Base-by-base conservation (phyloP, 306 rosid species). In the Lablab purpureus region DNA sequence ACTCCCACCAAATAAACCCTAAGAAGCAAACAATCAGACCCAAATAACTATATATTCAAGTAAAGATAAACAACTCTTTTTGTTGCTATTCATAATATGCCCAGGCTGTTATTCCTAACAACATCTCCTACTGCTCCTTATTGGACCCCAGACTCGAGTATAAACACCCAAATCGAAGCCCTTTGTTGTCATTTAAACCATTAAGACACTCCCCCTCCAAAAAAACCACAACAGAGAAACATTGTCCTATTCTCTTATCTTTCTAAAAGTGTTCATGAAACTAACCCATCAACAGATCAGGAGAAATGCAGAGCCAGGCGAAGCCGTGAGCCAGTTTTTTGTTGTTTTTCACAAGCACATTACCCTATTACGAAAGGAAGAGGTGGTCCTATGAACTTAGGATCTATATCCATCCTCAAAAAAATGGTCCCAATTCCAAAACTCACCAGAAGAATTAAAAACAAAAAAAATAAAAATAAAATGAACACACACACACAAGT, bases 251-350 rank as follows among this genome's bases (percentile, higher is more conserved):
- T 65, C n/a, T 65, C 71, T 37, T 65, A 7, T 65, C 71, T 65
- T 36, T 11, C 49, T 12, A 11, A 11, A 4, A 32, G 49, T 37
- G 50, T 36, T 37, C 9, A 36, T 18, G 4, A 6, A 65, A 65
- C n/a, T 11, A 65, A 36, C 47, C 45, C 51, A 69, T 50, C 22
- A 82, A 63, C 69, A 75, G 81, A 84, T 80, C 86, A 74, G 75
- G 70, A 49, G 59, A 71, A 71, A 73, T 19, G 78, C 23, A 32
- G 71, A 73, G 77, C 78, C 25, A 76, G 47, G 22, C 25, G 67
- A 66, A 45, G 84, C 50, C 28, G 3, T 52, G 74, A 70, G 28
- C 52, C 46, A 37, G n/a, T 76, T 71, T n/a, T 22, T 49, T 11
- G 13, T 19, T 49, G 6, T 45, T 75, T 52, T 37, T 67, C 6